These are phyloP conservation scores for Ploettnerulaceae sp. DNA, from an alignment of 2,329 filamentous ascomycete species.

Conservation along the genomic window DNA sequence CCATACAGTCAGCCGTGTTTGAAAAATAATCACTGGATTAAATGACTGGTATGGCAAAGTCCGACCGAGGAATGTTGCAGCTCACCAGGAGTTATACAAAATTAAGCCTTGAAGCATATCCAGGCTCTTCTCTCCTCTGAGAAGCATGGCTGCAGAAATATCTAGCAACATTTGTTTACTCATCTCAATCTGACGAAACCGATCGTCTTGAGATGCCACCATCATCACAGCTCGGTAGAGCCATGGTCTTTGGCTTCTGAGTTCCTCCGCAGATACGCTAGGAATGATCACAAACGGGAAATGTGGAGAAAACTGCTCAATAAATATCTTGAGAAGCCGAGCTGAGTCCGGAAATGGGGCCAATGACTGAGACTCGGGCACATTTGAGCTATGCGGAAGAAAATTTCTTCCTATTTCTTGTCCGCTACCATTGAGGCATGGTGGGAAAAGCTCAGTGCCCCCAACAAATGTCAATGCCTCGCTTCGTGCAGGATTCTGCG, in stretches of 20 bases:
- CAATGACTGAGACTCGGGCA: background rate
- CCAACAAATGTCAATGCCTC: too few relatives aligned
- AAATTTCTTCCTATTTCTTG: too few relatives aligned
- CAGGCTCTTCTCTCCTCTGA: constrained; percentile 22
- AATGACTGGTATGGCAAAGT: too few relatives aligned
- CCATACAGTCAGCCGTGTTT: background rate
- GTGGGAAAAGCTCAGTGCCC: too few relatives aligned
- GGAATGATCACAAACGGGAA: constrained; percentile 24
- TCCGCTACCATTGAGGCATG: too few relatives aligned
- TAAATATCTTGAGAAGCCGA: constrained; percentile 14
- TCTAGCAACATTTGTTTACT: constrained; percentile 19
- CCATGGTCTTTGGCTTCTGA: constrained; percentile 20
- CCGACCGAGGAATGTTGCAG: background rate
- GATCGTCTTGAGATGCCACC: constrained; percentile 15
- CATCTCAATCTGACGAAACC: constrained; percentile 15
- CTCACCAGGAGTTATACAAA: constrained; percentile 25
- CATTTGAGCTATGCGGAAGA: too few relatives aligned
- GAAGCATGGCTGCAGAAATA: constrained; percentile 18
- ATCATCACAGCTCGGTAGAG: constrained; percentile 19
- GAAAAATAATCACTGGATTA: too few relatives aligned
- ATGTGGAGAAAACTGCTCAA: constrained; percentile 15
- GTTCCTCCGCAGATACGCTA: constrained; percentile 10
- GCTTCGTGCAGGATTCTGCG: too few relatives aligned
- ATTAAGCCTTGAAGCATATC: constrained; percentile 27
- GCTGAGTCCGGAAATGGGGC: constrained; percentile 9